phyloP scores from a whole-genome alignment of 768 basidiomycete species.

The Boletellus ananas region DNA sequence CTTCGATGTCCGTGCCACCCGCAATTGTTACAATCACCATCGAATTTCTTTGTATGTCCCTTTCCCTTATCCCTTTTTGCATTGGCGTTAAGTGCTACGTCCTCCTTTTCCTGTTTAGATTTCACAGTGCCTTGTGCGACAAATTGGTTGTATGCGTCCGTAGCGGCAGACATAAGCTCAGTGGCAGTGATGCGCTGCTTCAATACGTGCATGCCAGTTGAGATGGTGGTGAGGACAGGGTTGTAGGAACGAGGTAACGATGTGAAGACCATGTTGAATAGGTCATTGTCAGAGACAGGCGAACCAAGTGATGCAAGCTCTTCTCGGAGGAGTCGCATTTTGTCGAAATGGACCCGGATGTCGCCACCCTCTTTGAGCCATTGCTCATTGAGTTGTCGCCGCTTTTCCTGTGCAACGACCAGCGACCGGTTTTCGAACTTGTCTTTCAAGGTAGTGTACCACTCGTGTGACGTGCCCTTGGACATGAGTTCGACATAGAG shows the following conservation, averaged over 20 bases:
- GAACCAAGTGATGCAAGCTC: no score
- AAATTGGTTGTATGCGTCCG: background rate
- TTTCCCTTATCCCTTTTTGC: no score
- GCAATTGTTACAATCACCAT: no score
- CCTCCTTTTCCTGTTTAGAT: no score
- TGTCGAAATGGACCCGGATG: background rate
- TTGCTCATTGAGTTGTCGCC: background rate
- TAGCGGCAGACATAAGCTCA: background rate
- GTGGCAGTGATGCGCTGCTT: background rate
- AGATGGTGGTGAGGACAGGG: constrained; percentile 24
- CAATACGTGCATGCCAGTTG: background rate
- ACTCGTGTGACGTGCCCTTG: background rate
- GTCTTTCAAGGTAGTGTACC: no score
- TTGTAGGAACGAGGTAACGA: constrained; percentile 36
- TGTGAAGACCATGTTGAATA: background rate
- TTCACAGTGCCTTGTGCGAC: background rate
- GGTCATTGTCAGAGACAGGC: no score
- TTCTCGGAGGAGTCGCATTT: background rate
- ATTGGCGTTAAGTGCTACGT: no score
- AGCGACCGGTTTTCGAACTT: no score
- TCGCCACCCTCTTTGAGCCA: background rate
- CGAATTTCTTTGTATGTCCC: no score
- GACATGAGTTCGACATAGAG: background rate
- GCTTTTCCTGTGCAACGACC: no score
- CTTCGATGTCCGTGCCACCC: no score